phyloP scores from a whole-genome alignment of 768 basidiomycete genomes.

The Chlorophyllum brunneum region DNA sequence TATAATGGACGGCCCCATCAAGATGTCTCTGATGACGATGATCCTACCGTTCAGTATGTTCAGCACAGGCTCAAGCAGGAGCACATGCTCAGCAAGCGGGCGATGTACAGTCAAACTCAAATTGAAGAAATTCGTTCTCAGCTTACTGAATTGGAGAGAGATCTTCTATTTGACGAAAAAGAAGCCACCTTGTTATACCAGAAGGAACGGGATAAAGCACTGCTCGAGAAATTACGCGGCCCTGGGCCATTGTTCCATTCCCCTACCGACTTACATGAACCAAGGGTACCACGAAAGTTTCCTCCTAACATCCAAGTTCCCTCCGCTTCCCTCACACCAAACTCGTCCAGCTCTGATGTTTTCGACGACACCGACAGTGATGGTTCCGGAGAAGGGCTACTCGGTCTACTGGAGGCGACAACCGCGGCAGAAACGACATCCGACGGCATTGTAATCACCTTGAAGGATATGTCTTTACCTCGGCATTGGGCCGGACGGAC shows the following conservation, averaged over 20 bases:
- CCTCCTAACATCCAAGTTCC: neutral
- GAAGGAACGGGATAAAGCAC: slow-evolving; percentile 47
- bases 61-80: slow-evolving; percentile 56
- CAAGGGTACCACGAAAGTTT: neutral
- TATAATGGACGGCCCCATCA: neutral
- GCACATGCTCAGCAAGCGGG: slow-evolving; percentile 31
- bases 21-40: slow-evolving; percentile 33
- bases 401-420: slow-evolving; percentile 69
- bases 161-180: slow-evolving; percentile 69
- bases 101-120: slow-evolving; percentile 26
- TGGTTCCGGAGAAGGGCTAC: slow-evolving; percentile 56
- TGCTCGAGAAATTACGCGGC: slow-evolving; percentile 37
- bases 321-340: neutral
- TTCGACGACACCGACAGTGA: slow-evolving; percentile 52
- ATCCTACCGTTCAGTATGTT: slow-evolving; percentile 63
- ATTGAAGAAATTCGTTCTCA: slow-evolving; percentile 36
- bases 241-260: neutral
- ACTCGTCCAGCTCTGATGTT: slow-evolving; percentile 31
- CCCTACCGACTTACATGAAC: neutral
- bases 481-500: slow-evolving; percentile 82
- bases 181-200: slow-evolving; percentile 61
- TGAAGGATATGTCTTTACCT: slow-evolving; percentile 75
- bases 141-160: slow-evolving; percentile 38
- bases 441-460: slow-evolving; percentile 46
- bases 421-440: slow-evolving; percentile 53